phyloP scores from a whole-genome alignment of 371 early-diverging fungal genomes.

The Antonospora locustae region DNA sequence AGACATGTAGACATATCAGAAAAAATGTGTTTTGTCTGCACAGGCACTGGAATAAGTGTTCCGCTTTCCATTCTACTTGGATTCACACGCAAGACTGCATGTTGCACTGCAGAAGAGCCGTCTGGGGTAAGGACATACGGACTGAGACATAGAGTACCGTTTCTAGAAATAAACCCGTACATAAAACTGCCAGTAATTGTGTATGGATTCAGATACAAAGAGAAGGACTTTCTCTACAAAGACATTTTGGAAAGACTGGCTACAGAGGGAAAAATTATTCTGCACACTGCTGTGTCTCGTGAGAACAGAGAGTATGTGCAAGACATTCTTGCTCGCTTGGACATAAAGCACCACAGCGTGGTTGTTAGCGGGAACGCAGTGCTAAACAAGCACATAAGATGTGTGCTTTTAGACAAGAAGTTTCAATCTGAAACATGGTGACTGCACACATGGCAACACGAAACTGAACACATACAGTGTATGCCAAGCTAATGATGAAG shows the following conservation, averaged over 20 bases:
- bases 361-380: slow-evolving; percentile 45
- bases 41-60: slow-evolving; percentile 51
- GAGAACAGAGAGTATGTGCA: slow-evolving; percentile 35
- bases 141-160: too few relatives aligned
- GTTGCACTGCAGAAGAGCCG: too few relatives aligned
- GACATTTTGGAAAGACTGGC: slow-evolving; percentile 1
- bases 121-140: too few relatives aligned
- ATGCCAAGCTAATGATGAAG: too few relatives aligned
- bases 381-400: slow-evolving; percentile 27
- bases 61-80: slow-evolving; percentile 28
- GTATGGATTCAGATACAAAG: slow-evolving; percentile 46
- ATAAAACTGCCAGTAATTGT: too few relatives aligned
- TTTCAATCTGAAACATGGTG: slow-evolving; percentile 52
- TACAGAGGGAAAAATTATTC: slow-evolving; percentile 5
- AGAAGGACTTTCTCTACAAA: slow-evolving; percentile 35
- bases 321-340: slow-evolving; percentile 26
- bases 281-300: slow-evolving; percentile 15
- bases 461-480: too few relatives aligned
- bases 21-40: slow-evolving; percentile 48
- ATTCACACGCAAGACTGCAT: slow-evolving; percentile 28
- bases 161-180: too few relatives aligned
- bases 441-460: background rate
- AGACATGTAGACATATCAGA: slow-evolving; percentile 32
- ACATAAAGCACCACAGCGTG: slow-evolving; percentile 34
- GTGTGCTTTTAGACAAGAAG: slow-evolving; percentile 14